Conservation (phyloP, 306 rosid species). For the Glycyrrhiza uralensis region DNA sequence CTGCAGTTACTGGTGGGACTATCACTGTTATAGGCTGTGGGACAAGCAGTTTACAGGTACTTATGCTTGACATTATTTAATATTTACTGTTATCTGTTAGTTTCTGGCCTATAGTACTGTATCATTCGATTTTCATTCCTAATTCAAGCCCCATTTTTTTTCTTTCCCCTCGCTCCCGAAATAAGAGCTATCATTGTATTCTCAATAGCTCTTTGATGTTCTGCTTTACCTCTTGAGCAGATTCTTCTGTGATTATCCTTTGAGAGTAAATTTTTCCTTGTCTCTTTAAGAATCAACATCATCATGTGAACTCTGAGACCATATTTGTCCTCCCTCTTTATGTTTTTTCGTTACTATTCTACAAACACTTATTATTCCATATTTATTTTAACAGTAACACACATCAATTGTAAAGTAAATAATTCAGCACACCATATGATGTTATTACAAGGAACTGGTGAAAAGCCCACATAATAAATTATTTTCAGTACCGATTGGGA, state of each 20-base stretch:
- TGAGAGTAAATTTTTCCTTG: background rate
- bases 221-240: background rate
- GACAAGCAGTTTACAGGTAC: conserved; percentile 97
- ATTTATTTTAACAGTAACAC: background rate
- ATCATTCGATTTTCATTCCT: conserved; percentile 7
- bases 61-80: conserved; percentile 7
- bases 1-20: conserved; percentile 98
- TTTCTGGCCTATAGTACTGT: background rate
- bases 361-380: background rate
- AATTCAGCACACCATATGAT: background rate
- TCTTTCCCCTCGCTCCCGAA: background rate
- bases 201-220: background rate
- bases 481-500: background rate
- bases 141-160: background rate
- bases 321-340: background rate
- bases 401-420: background rate
- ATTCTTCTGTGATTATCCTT: background rate
- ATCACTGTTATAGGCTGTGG: conserved; percentile 97
- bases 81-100: background rate
- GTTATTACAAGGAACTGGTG: background rate
- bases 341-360: background rate
- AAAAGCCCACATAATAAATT: background rate
- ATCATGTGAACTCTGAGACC: background rate
- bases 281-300: background rate
- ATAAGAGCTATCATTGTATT: background rate